These are phyloP conservation scores for Aureobasidium musti DNA, from an alignment of 2,329 filamentous ascomycete species.

Conservation along the genomic window DNA sequence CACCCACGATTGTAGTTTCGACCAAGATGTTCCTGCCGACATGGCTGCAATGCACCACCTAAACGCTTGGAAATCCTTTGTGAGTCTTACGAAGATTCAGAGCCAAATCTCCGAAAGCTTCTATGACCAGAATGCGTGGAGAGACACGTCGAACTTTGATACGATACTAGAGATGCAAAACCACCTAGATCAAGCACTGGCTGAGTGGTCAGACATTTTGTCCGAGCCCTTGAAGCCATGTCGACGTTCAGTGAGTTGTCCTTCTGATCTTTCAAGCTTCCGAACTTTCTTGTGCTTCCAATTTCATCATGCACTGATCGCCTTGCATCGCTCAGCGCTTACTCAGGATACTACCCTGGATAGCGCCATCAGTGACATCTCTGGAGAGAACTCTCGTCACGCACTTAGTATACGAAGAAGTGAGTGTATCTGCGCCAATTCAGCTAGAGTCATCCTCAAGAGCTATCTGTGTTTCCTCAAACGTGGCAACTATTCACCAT, in stretches of 20 bases:
- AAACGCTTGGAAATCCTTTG: neutral
- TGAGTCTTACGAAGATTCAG: neutral
- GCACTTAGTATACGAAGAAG: neutral
- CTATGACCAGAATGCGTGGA: neutral
- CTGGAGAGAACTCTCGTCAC: neutral
- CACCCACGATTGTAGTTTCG: neutral
- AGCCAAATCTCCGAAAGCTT: neutral
- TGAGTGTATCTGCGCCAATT: neutral
- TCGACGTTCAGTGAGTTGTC: slow-evolving; percentile 29
- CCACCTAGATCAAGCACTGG: neutral
- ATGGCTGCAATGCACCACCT: neutral
- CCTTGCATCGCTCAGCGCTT: slow-evolving; percentile 17
- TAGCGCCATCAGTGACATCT: neutral
- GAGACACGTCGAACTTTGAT: neutral
- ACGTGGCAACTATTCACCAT: neutral
- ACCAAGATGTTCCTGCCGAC: neutral
- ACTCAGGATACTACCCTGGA: neutral
- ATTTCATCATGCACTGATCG: slow-evolving; percentile 12
- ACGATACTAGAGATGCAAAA: neutral
- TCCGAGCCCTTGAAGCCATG: neutral
- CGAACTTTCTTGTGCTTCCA: neutral
- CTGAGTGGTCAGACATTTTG: neutral
- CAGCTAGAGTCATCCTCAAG: slow-evolving; percentile 10
- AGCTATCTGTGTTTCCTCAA: slow-evolving; percentile 1
- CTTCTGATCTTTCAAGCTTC: neutral